These are phyloP conservation scores for Nigrospora oryzae DNA, from an alignment of 2,329 filamentous ascomycete species.

Conservation along the genomic window DNA sequence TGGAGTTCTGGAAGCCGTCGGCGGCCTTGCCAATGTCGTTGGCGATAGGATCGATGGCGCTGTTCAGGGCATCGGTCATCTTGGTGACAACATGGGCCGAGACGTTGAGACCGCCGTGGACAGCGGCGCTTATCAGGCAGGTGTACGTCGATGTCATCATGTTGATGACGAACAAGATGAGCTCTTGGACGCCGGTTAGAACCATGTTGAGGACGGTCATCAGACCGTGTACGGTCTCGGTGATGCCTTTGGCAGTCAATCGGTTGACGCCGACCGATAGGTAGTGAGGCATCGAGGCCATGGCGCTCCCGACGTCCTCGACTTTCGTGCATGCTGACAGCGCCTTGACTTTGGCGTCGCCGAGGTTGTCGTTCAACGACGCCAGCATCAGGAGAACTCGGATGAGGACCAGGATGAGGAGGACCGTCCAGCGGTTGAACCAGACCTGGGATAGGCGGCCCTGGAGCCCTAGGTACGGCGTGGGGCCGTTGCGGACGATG, in stretches of 20 bases:
- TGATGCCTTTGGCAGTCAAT: constrained; percentile 70
- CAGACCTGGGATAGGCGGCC: constrained; percentile 90
- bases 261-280: constrained; percentile 84
- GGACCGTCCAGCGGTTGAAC: constrained; percentile 95
- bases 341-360: constrained; percentile 69
- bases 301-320: constrained; percentile 84
- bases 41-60: constrained; percentile 32
- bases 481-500: constrained; percentile 25
- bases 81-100: constrained; percentile 35
- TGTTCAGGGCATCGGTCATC: constrained; percentile 38
- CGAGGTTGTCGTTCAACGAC: constrained; percentile 65
- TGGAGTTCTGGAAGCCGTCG: constrained; percentile 43
- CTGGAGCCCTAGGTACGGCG: constrained; percentile 85
- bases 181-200: constrained; percentile 74
- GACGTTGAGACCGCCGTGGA: constrained; percentile 70
- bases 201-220: constrained; percentile 71
- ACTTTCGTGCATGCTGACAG: constrained; percentile 85
- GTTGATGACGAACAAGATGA: constrained; percentile 88
- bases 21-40: constrained; percentile 40
- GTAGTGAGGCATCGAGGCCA: constrained; percentile 98
- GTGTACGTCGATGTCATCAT: constrained; percentile 85
- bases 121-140: constrained; percentile 77
- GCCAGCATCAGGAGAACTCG: constrained; percentile 70
- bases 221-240: constrained; percentile 71
- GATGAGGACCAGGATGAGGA: constrained; percentile 77